Conservation (phyloP, 129 eudicot species). For the Saposhnikovia divaricata region DNA sequence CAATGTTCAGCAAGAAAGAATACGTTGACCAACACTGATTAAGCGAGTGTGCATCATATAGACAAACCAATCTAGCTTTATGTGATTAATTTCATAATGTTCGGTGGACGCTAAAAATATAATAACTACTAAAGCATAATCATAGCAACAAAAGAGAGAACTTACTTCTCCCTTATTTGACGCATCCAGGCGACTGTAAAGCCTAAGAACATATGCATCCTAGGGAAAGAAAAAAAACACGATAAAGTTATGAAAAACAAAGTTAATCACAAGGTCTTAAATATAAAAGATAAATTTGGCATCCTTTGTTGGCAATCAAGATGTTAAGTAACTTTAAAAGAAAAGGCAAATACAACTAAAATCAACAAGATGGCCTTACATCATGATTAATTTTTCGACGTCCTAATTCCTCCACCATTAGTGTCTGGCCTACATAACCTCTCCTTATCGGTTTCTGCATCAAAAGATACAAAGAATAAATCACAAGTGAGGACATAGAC, state of each 20-base stretch:
- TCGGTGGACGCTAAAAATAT: background rate
- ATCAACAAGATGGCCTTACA: constrained; percentile 39
- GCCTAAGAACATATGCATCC: constrained; percentile 85
- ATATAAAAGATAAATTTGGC: background rate
- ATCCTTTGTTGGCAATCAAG: background rate
- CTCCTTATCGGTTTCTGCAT: constrained; percentile 90
- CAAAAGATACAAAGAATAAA: constrained; percentile 5
- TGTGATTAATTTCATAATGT: background rate
- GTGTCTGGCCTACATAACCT: constrained; percentile 69
- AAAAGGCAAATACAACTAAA: background rate
- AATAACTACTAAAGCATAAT: background rate
- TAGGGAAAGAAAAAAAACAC: constrained; percentile 17
- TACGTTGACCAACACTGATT: background rate
- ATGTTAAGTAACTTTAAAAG: background rate
- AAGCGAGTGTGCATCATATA: background rate
- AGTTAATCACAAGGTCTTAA: background rate
- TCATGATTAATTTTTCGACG: constrained; percentile 53
- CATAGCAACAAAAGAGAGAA: background rate
- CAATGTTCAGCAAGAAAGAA: constrained; percentile 7
- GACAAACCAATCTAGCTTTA: background rate
- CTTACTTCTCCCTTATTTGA: constrained; percentile 95
- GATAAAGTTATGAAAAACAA: constrained; percentile 5
- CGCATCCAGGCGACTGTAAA: constrained; percentile 88
- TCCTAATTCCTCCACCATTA: constrained; percentile 87
- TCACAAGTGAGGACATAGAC: background rate